Base-by-base conservation (phyloP, 2,329 filamentous ascomycete species). In the Colletotrichum zoysiae region DNA sequence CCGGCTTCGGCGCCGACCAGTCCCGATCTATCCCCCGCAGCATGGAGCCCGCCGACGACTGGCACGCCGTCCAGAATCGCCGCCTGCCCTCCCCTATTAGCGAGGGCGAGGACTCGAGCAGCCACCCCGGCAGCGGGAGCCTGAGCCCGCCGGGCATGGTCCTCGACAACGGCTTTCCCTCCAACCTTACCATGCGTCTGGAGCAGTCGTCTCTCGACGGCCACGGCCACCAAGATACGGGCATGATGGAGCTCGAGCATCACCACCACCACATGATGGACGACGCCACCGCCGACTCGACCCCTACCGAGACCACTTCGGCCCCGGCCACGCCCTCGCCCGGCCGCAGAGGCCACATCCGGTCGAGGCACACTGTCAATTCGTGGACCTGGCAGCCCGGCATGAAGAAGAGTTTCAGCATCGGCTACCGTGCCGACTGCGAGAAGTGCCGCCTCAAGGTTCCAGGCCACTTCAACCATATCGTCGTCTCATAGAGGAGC, bases 401-500 rank as follows among this genome's bases (percentile, higher is more conserved):
- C 74, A 90, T 89, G 87, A 92, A 92, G 81, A 89, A 88, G 79
- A 90, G 87, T 73, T 92, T 95, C 79, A 93, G 91, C 76, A 94
- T 95, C 89, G 93, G 93, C 62, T 95, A 92, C 82, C 86, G 92
- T 74, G 87, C 90, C 16, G 92, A 94, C 80, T 95, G 93, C 78
- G 92, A 94, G 73, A 94, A 94, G 81, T 95, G 93, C 81, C 87
- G 87, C 56, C 86, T 88, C 78, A 92, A 91, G 78, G 91, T 94
- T 9, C 92, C 93, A 0, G 93, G 93, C 1, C 93, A 95, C 79
- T 95, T 94, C 78, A 94, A 92, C 77, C 93, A 95, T 81, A 93
- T 95, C 71, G 90, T 94, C 74, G 86, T 90, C 76, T 89, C 88
- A 59, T 90, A 89, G 84, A 74, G 77, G 35, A 77, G 78, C 30